Evolutionary conservation across 805 yeast genomes (phyloP), one percentile per base, ranked within the genome.

Genomic region (Debaryomyces tyrocola): DNA sequence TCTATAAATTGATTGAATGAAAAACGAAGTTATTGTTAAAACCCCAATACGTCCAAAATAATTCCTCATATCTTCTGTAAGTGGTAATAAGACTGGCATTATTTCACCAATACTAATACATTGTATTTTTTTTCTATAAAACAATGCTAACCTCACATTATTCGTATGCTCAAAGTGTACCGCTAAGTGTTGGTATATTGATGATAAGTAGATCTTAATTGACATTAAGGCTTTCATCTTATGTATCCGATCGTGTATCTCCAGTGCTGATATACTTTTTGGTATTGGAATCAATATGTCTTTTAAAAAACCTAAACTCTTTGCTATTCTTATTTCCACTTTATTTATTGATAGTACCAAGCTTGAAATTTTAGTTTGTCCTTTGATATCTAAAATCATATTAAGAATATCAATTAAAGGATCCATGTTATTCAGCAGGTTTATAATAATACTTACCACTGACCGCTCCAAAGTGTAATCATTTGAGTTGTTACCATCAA

Each of bases 131-230:
- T 58, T 59, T 20, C 65, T 41, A 44, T 57, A 64, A 28, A 59
- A 56, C 44, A 60, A 67, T 0, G 70, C 59, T 28, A 62, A 57
- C 1, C 55, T 58, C 2, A 52, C 29, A 20, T 68, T 56, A 1
- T 48, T 45, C n/a, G 49, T 46, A 9, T 42, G 31, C 47, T 72
- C 75, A 43, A 67, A 73, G 43, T 68, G 58, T 29, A 70, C 46
- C 40, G 69, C 61, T 6, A 73, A 51, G 45, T 70, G 74, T 42
- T 64, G 66, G 36, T 65, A 63, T 6, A 70, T 50, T 1, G 74
- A 60, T 44, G 67, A 66, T 15, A 64, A 48, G 38, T 62, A 62
- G 3, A 77, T 41, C 29, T 62, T 64, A 21, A 49, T 57, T 45
- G 60, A 59, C 21, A 63, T 44, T 1, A 64, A 57, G 12, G 56